Evolutionary conservation across 2,329 filamentous ascomycete genomes (phyloP).

Genomic region (Boeremia lycopersici): DNA sequence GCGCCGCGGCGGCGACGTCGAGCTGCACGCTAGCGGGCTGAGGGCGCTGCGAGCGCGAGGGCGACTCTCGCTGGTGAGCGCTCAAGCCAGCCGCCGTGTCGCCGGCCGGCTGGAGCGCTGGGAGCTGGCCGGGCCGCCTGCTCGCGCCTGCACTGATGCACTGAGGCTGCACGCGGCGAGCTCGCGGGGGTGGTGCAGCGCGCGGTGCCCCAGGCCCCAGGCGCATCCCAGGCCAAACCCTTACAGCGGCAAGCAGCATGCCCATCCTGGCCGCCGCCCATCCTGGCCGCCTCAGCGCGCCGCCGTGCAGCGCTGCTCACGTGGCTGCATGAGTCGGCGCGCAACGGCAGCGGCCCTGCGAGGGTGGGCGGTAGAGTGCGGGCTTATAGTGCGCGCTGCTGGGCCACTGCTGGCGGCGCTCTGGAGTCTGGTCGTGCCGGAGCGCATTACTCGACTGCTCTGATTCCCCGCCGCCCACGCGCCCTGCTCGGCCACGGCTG

Average conservation of each 20-base stretch:
- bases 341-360: background rate
- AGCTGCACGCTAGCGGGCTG: background rate
- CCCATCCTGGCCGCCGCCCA: slow-evolving; percentile 5
- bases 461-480: too few species aligned
- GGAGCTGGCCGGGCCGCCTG: slow-evolving; percentile 3
- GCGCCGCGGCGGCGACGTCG: slow-evolving; percentile 9
- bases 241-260: slow-evolving; percentile 24
- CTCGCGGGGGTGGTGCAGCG: background rate
- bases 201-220: background rate
- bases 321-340: slow-evolving; percentile 19
- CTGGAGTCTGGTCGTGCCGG: too few species aligned
- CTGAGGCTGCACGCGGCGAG: background rate
- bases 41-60: slow-evolving; percentile 32
- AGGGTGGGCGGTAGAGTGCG: background rate
- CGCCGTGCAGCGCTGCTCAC: slow-evolving; percentile 18
- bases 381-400: slow-evolving; percentile 8
- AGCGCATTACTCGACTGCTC: slow-evolving; percentile 1
- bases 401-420: too few species aligned
- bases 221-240: slow-evolving; percentile 10
- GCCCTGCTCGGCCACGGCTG: too few species aligned
- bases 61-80: too few species aligned
- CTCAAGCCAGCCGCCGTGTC: background rate
- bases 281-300: too few species aligned
- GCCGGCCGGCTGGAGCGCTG: too few species aligned
- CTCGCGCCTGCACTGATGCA: background rate